Base-by-base conservation (phyloP, 2,329 filamentous ascomycete genomes). In the Dactylellina leptospora region DNA sequence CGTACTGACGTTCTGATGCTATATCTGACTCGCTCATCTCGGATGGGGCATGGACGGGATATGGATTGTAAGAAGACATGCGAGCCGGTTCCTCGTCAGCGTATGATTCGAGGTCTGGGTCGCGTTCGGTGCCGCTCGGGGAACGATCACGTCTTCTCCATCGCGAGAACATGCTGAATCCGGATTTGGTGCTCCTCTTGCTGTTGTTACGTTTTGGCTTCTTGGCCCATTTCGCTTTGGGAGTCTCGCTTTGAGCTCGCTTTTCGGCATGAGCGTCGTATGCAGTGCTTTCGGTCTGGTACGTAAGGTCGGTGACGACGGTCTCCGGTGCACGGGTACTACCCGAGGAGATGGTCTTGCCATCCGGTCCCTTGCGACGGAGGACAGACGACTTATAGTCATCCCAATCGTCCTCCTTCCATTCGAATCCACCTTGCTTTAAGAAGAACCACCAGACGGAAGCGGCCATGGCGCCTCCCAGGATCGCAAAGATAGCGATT, bases 331-430 rank as follows among this genome's bases (percentile, higher is more conserved):
- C 66, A 2, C 66, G 66, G 11, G 66, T 71, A 51, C 66, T 71
- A 71, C 66, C 66, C 66, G 66, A 71, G 27, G 66, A 63, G 38
- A 71, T 71, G 8, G 66, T 71, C 58, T 71, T 71, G 0, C 92
- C 93, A 77, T 90, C 92, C 10, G 66, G 66, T 47, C 66, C 66
- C 22, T 71, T 71, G 58, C 93, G 90, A 42, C 95, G 86, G 47
- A 99, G 81, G 1, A 99, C 95, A 0, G 93, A 97, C 0, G 90
- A 89, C 80, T 97, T 97, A 86, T 99, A 99, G 78, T 99, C 95
- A 4, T 97, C 93, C 93, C 95, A 99, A 81, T 99, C 95, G 33
- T 87, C 84, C 74, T 96, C 83, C 48, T 85, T 85, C 84, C 92
- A 97, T 74, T 90, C 83, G 82, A 97, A 97, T 11, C 95, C 95